phyloP scores from a whole-genome alignment of 495 filamentous ascomycete genomes.

The Penicillium tannophilum region DNA sequence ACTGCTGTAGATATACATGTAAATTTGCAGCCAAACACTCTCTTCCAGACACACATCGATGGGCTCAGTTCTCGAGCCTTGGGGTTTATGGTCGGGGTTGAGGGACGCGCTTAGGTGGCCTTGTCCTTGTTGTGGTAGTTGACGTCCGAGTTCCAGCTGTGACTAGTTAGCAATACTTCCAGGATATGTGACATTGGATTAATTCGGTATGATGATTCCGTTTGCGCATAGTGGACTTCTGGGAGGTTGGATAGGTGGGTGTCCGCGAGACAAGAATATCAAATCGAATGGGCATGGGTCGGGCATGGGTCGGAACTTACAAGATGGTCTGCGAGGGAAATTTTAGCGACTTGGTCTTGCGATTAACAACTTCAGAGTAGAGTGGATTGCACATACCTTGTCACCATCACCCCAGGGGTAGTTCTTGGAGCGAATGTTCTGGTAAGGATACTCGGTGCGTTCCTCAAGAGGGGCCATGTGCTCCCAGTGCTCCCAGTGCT shows the following conservation, averaged over 20 bases:
- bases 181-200: neutral
- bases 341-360: slow-evolving; percentile 31
- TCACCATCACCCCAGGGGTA: slow-evolving; percentile 91
- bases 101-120: slow-evolving; percentile 47
- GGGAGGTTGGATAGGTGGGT: neutral
- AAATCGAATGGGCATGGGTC: neutral
- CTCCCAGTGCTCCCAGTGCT: slow-evolving; percentile 94
- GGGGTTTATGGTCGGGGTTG: slow-evolving; percentile 7
- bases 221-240: neutral
- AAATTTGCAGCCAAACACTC: slow-evolving; percentile 15
- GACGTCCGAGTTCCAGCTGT: slow-evolving; percentile 89
- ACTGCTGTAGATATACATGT: slow-evolving; percentile 32
- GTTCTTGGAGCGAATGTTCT: slow-evolving; percentile 91
- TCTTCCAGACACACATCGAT: slow-evolving; percentile 13
- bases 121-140: slow-evolving; percentile 97
- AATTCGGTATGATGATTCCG: neutral
- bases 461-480: slow-evolving; percentile 89
- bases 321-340: slow-evolving; percentile 55
- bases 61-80: slow-evolving; percentile 8
- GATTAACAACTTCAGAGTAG: neutral
- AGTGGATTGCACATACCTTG: slow-evolving; percentile 62
- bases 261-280: neutral
- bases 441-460: slow-evolving; percentile 85
- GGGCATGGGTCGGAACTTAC: slow-evolving; percentile 51
- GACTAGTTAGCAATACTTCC: slow-evolving; percentile 1